Evolutionary conservation across 2,329 filamentous ascomycete genomes (phyloP).

Genomic region (Aureobasidium sp.): DNA sequence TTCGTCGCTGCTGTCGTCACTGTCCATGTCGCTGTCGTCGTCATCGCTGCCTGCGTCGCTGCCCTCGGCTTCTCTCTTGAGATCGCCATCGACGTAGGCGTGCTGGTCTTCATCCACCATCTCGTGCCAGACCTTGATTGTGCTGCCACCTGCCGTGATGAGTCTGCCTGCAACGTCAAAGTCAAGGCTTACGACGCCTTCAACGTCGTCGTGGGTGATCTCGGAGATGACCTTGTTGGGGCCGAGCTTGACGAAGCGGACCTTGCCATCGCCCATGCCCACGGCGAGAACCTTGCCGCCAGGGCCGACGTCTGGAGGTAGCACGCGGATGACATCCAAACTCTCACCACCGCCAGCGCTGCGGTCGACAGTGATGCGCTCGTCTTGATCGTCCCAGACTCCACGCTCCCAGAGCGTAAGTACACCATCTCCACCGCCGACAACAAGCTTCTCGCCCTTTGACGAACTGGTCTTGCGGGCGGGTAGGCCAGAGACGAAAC

Average conservation of each 20-base stretch:
- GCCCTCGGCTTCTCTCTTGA: conserved; percentile 37
- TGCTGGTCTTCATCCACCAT: conserved; percentile 41
- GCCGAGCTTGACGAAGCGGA: conserved; percentile 69
- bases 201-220: conserved; percentile 71
- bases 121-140: conserved; percentile 85
- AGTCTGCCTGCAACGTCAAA: conserved; percentile 82
- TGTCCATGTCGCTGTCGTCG: conserved; percentile 31
- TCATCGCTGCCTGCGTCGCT: conserved; percentile 37
- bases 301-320: conserved; percentile 61
- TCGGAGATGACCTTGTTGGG: conserved; percentile 61
- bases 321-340: conserved; percentile 64
- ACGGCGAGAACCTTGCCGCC: conserved; percentile 65
- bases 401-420: conserved; percentile 91
- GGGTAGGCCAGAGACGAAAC: conserved; percentile 67
- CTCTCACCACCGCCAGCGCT: conserved; percentile 59
- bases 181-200: conserved; percentile 70
- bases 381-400: conserved; percentile 90
- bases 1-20: conserved; percentile 34
- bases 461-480: conserved; percentile 52
- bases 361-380: conserved; percentile 68
- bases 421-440: conserved; percentile 70
- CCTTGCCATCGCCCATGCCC: conserved; percentile 69
- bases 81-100: conserved; percentile 32
- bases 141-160: conserved; percentile 78
- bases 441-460: conserved; percentile 66